Evolutionary conservation across 176 grass and related monocot genomes (phyloP).

Genomic region (Hyparrhenia diplandra): DNA sequence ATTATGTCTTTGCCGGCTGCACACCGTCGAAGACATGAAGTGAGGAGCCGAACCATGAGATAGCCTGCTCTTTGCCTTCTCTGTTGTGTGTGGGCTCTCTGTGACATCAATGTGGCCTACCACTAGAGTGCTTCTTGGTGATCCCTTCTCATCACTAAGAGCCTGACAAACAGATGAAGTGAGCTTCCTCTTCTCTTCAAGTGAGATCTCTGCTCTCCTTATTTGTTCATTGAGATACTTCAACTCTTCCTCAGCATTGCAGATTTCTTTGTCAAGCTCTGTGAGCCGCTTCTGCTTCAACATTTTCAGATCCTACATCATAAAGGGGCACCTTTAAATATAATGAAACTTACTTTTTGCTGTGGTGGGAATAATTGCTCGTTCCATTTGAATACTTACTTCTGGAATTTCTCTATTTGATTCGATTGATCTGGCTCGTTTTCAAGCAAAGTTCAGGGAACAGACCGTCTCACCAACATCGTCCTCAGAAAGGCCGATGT

Average conservation of each 20-base stretch:
- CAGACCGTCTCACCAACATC: constrained; percentile 77
- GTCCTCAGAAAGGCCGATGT: constrained; percentile 67
- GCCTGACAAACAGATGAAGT: constrained; percentile 8
- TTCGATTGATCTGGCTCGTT: constrained; percentile 72
- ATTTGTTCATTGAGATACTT: constrained; percentile 48
- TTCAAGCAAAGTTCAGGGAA: constrained; percentile 72
- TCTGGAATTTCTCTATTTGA: constrained; percentile 58
- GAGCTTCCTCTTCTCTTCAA: constrained; percentile 48
- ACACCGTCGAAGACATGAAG: constrained; percentile 80
- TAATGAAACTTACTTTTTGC: not conserved
- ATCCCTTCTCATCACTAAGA: constrained; percentile 46
- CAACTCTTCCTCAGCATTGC: constrained; percentile 56
- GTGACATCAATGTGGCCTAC: constrained; percentile 39
- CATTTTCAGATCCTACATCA: constrained; percentile 59
- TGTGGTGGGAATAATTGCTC: not conserved
- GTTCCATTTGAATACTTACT: constrained; percentile 35
- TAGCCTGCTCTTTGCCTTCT: constrained; percentile 30
- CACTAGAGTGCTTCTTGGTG: constrained; percentile 78
- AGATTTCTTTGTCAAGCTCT: constrained; percentile 62
- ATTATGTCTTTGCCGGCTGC: constrained; percentile 63
- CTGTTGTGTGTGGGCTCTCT: constrained; percentile 31
- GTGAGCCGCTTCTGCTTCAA: constrained; percentile 46
- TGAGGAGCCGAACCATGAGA: constrained; percentile 38
- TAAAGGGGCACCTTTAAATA: constrained; percentile 19
- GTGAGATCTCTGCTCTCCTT: constrained; percentile 41